Evolutionary conservation across 306 rosid species (phyloP).

Genomic region (Pyrus pyrifolia): DNA sequence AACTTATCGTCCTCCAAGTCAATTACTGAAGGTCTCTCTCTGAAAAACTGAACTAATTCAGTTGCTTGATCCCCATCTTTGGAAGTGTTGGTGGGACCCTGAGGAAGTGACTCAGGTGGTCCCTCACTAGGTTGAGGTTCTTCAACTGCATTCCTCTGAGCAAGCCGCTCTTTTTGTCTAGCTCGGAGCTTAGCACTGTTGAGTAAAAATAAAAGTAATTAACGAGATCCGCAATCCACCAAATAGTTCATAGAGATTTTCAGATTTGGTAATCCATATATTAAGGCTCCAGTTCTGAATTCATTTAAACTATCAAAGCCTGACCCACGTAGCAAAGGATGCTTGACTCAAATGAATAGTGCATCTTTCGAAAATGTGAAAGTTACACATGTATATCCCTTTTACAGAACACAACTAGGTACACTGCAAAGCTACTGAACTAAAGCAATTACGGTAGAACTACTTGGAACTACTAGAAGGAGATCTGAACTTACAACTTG

Average conservation of each 20-base stretch:
- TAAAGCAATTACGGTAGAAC: neutral
- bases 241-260: neutral
- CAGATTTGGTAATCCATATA: neutral
- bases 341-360: neutral
- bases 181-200: constrained; percentile 90
- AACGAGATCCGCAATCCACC: neutral
- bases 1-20: constrained; percentile 54
- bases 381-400: neutral
- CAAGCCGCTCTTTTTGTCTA: constrained; percentile 79
- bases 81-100: constrained; percentile 31
- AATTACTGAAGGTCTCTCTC: constrained; percentile 44
- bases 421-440: neutral
- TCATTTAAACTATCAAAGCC: neutral
- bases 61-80: constrained; percentile 41
- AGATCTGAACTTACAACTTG: constrained; percentile 62
- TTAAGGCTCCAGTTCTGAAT: neutral
- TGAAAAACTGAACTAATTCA: constrained; percentile 37
- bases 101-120: constrained; percentile 34
- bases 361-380: neutral
- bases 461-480: neutral
- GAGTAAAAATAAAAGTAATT: constrained; percentile 20
- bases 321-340: neutral
- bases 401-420: neutral
- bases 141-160: constrained; percentile 48
- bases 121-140: constrained; percentile 44